Percentiles rank a stretch among this genome's conserved stretches.
Conservation (phyloP, 306 rosid genomes). For the Acacia acuminata region DNA sequence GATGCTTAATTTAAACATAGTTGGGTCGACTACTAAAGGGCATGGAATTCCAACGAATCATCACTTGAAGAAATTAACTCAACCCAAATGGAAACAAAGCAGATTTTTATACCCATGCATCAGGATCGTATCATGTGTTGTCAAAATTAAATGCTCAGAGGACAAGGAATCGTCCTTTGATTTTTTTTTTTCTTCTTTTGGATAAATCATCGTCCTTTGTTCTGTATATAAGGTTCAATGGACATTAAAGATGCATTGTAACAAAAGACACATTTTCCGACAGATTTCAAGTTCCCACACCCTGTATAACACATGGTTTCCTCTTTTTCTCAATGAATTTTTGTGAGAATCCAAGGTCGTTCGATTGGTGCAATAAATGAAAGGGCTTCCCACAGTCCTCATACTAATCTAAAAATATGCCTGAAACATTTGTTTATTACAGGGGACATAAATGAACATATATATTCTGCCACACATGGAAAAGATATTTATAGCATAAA, state of each 20-base stretch:
- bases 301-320: conserved; percentile 38
- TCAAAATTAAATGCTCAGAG: conserved; percentile 29
- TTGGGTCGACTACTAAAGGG: conserved; percentile 10
- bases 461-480: conserved; percentile 1
- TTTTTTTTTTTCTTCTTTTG: no score
- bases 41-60: neutral
- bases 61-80: conserved; percentile 4
- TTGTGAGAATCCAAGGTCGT: conserved; percentile 55
- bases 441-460: conserved; percentile 10
- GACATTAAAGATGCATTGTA: neutral
- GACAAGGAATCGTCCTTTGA: conserved; percentile 9
- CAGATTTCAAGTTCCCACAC: conserved; percentile 64
- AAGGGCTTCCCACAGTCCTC: conserved; percentile 36
- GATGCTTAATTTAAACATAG: neutral
- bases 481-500: conserved; percentile 29
- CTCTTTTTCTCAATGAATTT: conserved; percentile 28
- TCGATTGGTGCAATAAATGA: conserved; percentile 15
- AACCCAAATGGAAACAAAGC: conserved; percentile 8
- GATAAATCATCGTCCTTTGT: neutral
- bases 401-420: neutral
- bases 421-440: conserved; percentile 12
- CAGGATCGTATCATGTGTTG: neutral
- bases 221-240: neutral
- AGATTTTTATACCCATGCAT: neutral
- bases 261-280: conserved; percentile 39